Base-by-base conservation (phyloP, 2,329 filamentous ascomycete species). In the Aaosphaeria arxii region DNA sequence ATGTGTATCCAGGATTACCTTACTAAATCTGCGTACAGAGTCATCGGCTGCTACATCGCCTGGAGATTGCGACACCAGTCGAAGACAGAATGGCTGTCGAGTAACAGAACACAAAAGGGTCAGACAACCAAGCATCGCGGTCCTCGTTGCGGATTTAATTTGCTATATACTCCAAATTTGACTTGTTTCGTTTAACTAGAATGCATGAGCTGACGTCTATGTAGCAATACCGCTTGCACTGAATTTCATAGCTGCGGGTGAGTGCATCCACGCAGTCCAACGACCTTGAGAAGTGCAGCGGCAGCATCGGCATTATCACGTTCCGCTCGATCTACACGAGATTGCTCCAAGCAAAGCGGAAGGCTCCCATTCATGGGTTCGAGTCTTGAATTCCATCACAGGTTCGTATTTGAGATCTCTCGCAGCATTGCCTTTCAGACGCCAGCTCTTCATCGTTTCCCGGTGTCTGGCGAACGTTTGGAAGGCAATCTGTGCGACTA, bases 201-300 rank as follows among this genome's bases (percentile, higher is more conserved):
- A 24, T 24, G 17, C 17, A 24, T 24, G 17, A 24, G 17, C 17
- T 24, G 17, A 24, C 17, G 17, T 24, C 17, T 24, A 24, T 24
- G 17, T 62, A 94, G 89, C 87, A 57, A 75, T 90, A 56, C 89
- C 89, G 60, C 76, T 94, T 72, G 88, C 89, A 71, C 79, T 94
- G 67, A 94, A 94, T 76, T 94, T 94, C 77, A 88, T 94, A 76
- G 89, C 89, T 71, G 89, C 88, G 77, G 88, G 89, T 94, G 84
- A 92, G 89, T 92, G 72, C 63, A 71, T 53, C 48, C 51, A 51
- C 57, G 69, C 68, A 66, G 64, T 63, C 52, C 54, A 61, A 55
- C 31, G 54, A 56, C 62, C 58, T 60, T 69, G 61, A 61, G 59
- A 70, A 77, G 77, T 76, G 74, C 70, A 74, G 77, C 78, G 83